Evolutionary conservation across 106 monocot genomes (phyloP).

Genomic region (Amphibolis antarctica): DNA sequence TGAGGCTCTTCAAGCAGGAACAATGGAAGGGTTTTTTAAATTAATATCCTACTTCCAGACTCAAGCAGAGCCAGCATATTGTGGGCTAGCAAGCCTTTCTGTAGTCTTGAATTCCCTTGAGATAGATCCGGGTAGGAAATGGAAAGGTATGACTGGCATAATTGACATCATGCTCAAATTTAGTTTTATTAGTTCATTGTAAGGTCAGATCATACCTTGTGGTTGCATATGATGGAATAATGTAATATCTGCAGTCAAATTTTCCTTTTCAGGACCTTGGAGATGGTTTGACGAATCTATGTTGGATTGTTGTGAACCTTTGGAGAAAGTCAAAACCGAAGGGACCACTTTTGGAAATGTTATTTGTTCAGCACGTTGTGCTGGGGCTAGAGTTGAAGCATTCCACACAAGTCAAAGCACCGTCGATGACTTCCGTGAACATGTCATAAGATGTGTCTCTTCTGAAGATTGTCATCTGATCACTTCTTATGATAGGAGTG

Average conservation of each 20-base stretch:
- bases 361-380: conserved; percentile 83
- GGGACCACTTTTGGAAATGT: conserved; percentile 90
- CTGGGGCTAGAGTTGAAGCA: conserved; percentile 81
- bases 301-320: too few species aligned
- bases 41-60: conserved; percentile 89
- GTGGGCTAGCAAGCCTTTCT: conserved; percentile 82
- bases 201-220: background rate
- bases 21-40: conserved; percentile 91
- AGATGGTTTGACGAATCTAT: conserved; percentile 61
- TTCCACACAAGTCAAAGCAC: conserved; percentile 52
- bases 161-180: background rate
- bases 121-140: conserved; percentile 87
- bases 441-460: conserved; percentile 54
- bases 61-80: conserved; percentile 91
- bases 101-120: conserved; percentile 86
- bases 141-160: conserved; percentile 70
- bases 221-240: background rate
- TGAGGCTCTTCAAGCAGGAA: conserved; percentile 79
- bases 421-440: conserved; percentile 65
- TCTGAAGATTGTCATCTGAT: conserved; percentile 82
- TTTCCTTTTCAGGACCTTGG: conserved; percentile 16
- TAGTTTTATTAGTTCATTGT: too few species aligned
- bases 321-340: conserved; percentile 22
- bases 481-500: conserved; percentile 59
- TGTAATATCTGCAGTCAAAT: background rate